Base-by-base conservation (phyloP, 768 basidiomycete species). In the Leccinum variicolor region DNA sequence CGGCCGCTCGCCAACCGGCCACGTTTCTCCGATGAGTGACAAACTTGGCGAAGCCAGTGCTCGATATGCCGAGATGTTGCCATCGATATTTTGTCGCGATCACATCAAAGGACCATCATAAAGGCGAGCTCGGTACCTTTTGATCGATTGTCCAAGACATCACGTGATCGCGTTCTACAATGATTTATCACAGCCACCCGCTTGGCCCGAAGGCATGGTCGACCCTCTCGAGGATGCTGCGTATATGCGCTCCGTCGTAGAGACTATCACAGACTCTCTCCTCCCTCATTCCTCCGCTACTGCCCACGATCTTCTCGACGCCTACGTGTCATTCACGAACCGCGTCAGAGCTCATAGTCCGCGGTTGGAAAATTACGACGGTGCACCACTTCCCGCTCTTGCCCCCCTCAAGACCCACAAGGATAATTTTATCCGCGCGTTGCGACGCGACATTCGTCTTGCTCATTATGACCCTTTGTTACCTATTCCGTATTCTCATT, bases 241-340 rank as follows among this genome's bases (percentile, higher is more conserved):
- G 0, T 71, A 60, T 58, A 65, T 85, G 36, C 69, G 66, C 23
- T 80, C 83, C 1, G 73, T 80, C 45, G 61, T 84, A 15, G 70
- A 75, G 47, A 81, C 79, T 11, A 74, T 87, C 39, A 53, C 76
- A 9, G 77, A 78, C 58, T 82, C 84, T 4, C 61, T 77, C 25
- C 66, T 72, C n/a, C 73, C 78, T 25, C 65, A 68, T 2, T 69
- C 72, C 7, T 60, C 68, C 31, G 69, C 81, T n/a, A 75, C 79
- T 1, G 56, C 74, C 26, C 82, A 84, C 62, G 84, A 85, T 67
- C 70, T 88, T 57, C 72, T 79, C 41, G 85, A 89, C 65, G 84
- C 87, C 11, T 89, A 89, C 63, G 75, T 71, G 60, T 74, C 77
- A 0, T 74, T 89, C 45, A 77, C 78, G 0, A 68, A 69, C 28